Base-by-base conservation (phyloP, 495 filamentous ascomycete species). In the Melanomma pulvis-pyrius region DNA sequence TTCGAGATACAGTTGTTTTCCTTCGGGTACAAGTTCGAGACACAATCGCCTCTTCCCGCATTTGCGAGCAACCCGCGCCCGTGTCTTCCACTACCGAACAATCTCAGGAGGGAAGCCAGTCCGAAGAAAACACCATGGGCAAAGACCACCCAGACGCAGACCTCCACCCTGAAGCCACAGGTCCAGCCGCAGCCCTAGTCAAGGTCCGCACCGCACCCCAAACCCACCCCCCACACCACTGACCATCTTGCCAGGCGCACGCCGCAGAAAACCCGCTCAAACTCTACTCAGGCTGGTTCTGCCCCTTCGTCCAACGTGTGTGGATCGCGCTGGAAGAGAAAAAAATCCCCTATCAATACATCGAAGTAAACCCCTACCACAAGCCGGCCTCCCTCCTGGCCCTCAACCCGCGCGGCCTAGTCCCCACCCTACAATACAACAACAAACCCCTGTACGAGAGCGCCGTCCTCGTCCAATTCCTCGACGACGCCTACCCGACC, bases 271-370 rank as follows among this genome's bases (percentile, higher is more conserved):
- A 63, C 25, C 1, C 36, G 30, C 53, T 88, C 44, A 86, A 86
- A 71, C 74, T 88, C n/a, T 88, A 86, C 77, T 77, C 82, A 7
- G 86, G 83, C 71, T 89, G 84, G 84, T 88, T 87, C 59, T 69
- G 64, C 64, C 73, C 67, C 41, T 74, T 73, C 79, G 79, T 90
- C 5, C 87, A 91, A 74, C 82, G 87, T 13, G 80, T 82, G 22
- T 91, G 87, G 85, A 82, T 87, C 61, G 83, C 85, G 13, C 79
- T 91, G 36, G 83, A 83, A 69, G 88, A 91, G 75, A 90, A 91
- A 70, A 61, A 79, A n/a, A 86, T 89, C 55, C 84, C 86, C 44
- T 86, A 91, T 72, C 82, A 90, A 71, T 91, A 89, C 74, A 81
- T 90, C 68, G 87, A 92, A 67, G 78, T 77, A 22, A 74, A 61